Evolutionary conservation across 805 yeast species (phyloP), one percentile per base, ranked within the genome.

Genomic region (Nakazawaea pomicola): DNA sequence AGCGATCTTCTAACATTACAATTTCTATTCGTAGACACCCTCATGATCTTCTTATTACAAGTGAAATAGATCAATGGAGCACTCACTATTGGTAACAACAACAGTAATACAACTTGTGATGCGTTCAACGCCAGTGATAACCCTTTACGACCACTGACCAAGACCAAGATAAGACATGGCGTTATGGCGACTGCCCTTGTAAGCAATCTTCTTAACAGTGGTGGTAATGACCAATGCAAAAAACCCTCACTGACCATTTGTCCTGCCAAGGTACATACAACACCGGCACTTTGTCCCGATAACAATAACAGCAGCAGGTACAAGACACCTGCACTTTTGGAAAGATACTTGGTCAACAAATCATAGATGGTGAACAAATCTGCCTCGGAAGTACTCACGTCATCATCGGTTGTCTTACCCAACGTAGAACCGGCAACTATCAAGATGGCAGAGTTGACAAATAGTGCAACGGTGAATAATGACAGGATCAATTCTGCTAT

Each of bases 221-320:
- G 96, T 46, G 69, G 72, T 31, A 86, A 49, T 2, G 74, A 77
- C 96, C 96, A 89, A 40, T 80, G 74, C 29, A 90, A 65, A 54
- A 86, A 91, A 1, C 97, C 97, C 58, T 90, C 97, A 50, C 88
- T 76, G 2, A 90, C 96, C 51, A 90, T 80, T 60, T 90, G 95
- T 8, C 96, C 96, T 0, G 95, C 87, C 64, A 90, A 83, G 0
- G 97, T 90, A 58, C 96, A 89, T 2, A 89, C 90, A 32, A 90
- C 78, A 36, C 96, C 95, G 0, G 96, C 96, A 34, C 90, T 82
- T 54, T 85, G 89, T 5, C 96, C 96, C 44, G 93, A 82, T 44
- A 85, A 75, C 29, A 90, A 65, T 51, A 90, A 67, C 0, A 96
- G 96, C 40, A 87, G 58, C 73, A 88, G 88, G 62, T 90, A 90